These are phyloP conservation scores for Diphasiastrum complanatum DNA, from an alignment of 83 land plant species.

Conservation along the genomic window DNA sequence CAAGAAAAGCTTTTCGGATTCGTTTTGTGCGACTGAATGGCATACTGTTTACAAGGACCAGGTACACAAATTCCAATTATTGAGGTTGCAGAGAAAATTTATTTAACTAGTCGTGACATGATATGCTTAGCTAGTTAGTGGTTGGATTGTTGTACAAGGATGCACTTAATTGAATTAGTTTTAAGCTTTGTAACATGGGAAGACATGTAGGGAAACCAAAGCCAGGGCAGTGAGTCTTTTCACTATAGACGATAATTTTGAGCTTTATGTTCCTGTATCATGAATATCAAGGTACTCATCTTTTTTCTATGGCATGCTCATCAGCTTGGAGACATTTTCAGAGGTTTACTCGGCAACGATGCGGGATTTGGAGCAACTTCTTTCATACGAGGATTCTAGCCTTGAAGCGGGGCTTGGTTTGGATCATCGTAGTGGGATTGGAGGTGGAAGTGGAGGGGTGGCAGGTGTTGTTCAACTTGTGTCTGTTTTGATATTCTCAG, in stretches of 20 bases:
- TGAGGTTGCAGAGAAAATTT: too few species aligned
- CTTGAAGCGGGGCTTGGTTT: constrained; percentile 24
- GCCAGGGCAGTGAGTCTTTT: too few species aligned
- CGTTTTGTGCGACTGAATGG: constrained; percentile 77
- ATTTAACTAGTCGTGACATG: not conserved
- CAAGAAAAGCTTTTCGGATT: constrained; percentile 40
- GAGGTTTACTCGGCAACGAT: constrained; percentile 46
- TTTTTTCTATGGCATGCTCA: not conserved
- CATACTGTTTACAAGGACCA: constrained; percentile 71
- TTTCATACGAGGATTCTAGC: constrained; percentile 24
- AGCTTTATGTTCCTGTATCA: not conserved
- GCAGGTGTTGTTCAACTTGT: constrained; percentile 32
- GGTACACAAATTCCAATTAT: too few species aligned
- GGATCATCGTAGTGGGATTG: constrained; percentile 12
- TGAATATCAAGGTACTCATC: not conserved
- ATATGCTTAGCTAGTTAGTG: not conserved
- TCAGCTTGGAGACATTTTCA: constrained; percentile 64
- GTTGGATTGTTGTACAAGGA: not conserved
- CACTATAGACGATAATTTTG: not conserved
- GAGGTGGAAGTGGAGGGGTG: constrained; percentile 25
- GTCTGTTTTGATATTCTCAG: constrained; percentile 26
- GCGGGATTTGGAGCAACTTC: constrained; percentile 28
- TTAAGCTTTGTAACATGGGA: too few species aligned
- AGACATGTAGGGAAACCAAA: too few species aligned
- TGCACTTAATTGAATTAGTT: too few species aligned